Base-by-base conservation (phyloP, 495 filamentous ascomycete species). In the Penicillium fimorum region DNA sequence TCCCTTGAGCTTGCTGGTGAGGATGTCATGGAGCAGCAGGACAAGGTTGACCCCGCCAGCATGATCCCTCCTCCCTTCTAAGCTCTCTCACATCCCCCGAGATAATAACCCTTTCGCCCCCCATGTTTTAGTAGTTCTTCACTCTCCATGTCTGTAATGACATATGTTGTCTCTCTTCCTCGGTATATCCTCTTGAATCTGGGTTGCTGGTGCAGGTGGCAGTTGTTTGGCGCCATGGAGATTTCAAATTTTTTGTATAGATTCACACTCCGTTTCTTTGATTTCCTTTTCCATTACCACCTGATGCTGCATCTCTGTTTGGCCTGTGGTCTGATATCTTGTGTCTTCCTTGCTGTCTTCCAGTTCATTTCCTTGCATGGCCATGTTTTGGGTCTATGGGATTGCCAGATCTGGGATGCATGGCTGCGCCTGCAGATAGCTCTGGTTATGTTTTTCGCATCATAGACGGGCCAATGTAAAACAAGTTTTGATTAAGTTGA, bases 21-120 rank as follows among this genome's bases (percentile, higher is more conserved):
- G 67, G 93, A 96, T 63, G 76, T 97, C 66, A 91, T 96, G 81
- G 90, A 93, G 70, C 88, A 91, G 73, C 88, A 95, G 77, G 91
- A 97, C 71, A 80, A 78, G 70, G 73, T 78, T 49, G 78, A 77
- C 24, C 64, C 74, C 37, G 67, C 77, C 57, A 70, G 65, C 64
- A 72, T 80, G 62, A 64, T 75, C 29, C 76, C 76, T 58, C 77
- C 77, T 56, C 81, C 81, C 41, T 83, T 84, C 74, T 84, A 82
- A 71, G 61, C 60, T 50, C 51, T 12, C 24, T 24, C 25, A 47
- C 48, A 53, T 42, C 47, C 46, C 57, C 55, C 56, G 58, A 66
- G 58, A 55, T 66, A 67, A 69, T 69, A 59, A 70, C 63, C 47
- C 55, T 66, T 72, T 72, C 67, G 56, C 58, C 50, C 50, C 29